These are phyloP conservation scores for Bonia amplexicaulis DNA, from an alignment of 176 grass and related monocot genomes.

Conservation along the genomic window DNA sequence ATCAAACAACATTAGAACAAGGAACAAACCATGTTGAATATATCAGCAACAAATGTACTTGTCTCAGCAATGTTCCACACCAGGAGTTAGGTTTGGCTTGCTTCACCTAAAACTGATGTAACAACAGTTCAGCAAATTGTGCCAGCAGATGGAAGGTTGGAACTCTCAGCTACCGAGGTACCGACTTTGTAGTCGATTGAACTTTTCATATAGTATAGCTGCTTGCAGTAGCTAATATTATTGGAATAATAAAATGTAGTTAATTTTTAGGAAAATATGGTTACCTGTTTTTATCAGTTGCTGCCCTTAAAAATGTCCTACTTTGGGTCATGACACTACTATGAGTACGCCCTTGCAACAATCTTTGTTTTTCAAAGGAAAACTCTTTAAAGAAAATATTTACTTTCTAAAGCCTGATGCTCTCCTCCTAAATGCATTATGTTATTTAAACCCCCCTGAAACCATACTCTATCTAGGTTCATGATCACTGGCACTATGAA, in stretches of 20 bases:
- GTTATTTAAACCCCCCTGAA: conserved; percentile 3
- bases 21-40: not conserved
- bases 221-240: not conserved
- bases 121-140: not conserved
- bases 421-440: not conserved
- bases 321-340: not conserved
- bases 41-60: not conserved
- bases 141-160: not conserved
- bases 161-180: not conserved
- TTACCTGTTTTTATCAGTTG: not conserved
- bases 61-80: not conserved
- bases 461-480: not conserved
- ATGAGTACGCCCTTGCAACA: not conserved
- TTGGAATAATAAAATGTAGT: not conserved
- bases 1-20: not conserved
- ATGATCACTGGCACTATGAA: not conserved
- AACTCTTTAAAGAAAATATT: not conserved
- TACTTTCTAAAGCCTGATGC: not conserved
- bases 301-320: not conserved
- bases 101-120: conserved; percentile 17
- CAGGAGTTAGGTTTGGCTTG: not conserved
- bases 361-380: not conserved
- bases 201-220: not conserved
- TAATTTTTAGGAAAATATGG: not conserved
- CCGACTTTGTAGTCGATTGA: not conserved